Evolutionary conservation across 352 stramenopile species (phyloP), one percentile per base, ranked within the genome.

Genomic region (Plasmopara muralis): DNA sequence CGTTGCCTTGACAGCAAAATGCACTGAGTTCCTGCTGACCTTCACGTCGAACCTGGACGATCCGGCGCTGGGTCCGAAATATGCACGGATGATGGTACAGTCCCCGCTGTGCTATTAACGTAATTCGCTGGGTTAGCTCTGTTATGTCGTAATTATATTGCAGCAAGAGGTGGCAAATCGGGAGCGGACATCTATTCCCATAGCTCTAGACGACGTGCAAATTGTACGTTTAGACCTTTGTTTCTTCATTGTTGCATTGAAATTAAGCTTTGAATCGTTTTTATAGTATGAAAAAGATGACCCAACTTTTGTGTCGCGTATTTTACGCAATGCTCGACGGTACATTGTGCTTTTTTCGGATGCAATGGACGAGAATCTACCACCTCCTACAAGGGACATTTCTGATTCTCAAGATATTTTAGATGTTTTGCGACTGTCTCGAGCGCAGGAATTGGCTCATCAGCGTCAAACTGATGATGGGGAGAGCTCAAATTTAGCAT

Each of bases 271-370:
- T 41, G 14, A 66, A 31, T 16, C 5, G 0, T 64, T n/a, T 45
- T 30, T 25, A 29, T 48, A 94, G 83, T 85, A 77, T 57, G 74
- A 91, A 41, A 60, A 57, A 13, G 79, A 90, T 34, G 87, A 96
- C 43, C 66, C 85, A 8, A 69, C 70, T 14, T 92, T 97, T 48
- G 86, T 92, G 28, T 62, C 70, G 6, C 91, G 87, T 46, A 88
- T 97, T 44, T 49, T 82, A 49, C 73, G 73, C 31, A 97, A 97
- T 60, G 86, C 88, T 46, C 64, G 78, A 6, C 72, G 89, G 18
- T 97, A 96, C 74, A 76, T 95, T 20, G 76, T 87, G 55, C 68
- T 97, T 9, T 92, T 97, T 37, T 71, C 79, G 0, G 80, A 95
- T 53, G 88, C 85, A 10, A 85, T 96, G 43, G 87, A 96, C 44